phyloP scores from a whole-genome alignment of 257 asterid species.

The Solanum medicagineum region DNA sequence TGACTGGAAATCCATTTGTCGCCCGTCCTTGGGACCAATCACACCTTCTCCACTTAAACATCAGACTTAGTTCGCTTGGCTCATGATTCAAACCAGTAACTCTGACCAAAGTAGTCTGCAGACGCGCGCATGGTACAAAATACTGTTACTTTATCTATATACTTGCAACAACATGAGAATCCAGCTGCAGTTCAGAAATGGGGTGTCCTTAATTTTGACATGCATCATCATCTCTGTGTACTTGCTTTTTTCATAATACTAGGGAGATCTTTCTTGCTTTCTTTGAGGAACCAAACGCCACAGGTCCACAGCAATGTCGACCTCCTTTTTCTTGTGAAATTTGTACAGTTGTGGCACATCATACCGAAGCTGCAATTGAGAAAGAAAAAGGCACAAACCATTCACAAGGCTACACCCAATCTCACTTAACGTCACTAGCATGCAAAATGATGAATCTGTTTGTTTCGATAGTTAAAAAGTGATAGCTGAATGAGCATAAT shows the following conservation, averaged over 20 bases:
- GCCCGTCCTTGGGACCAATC: no score
- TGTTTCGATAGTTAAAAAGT: background rate
- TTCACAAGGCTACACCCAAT: background rate
- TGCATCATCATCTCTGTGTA: background rate
- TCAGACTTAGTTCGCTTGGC: background rate
- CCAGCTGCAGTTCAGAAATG: background rate
- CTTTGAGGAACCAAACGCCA: constrained; percentile 87
- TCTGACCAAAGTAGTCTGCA: background rate
- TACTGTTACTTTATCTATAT: background rate
- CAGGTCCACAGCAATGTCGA: constrained; percentile 87
- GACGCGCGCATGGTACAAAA: background rate
- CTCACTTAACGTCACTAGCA: background rate
- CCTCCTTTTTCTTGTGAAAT: constrained; percentile 95
- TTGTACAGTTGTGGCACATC: constrained; percentile 89
- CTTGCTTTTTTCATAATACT: background rate
- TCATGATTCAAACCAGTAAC: no score
- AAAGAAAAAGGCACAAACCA: background rate
- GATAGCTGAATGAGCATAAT: background rate
- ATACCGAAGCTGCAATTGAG: constrained; percentile 53
- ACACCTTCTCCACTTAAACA: background rate
- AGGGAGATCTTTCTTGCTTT: constrained; percentile 1
- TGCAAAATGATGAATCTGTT: background rate
- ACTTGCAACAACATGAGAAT: background rate
- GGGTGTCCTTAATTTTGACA: background rate
- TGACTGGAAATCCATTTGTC: no score